Evolutionary conservation across 1,139 yeast species (phyloP), one percentile per base, ranked within the genome.

Genomic region (Candida pseudocylindracea): DNA sequence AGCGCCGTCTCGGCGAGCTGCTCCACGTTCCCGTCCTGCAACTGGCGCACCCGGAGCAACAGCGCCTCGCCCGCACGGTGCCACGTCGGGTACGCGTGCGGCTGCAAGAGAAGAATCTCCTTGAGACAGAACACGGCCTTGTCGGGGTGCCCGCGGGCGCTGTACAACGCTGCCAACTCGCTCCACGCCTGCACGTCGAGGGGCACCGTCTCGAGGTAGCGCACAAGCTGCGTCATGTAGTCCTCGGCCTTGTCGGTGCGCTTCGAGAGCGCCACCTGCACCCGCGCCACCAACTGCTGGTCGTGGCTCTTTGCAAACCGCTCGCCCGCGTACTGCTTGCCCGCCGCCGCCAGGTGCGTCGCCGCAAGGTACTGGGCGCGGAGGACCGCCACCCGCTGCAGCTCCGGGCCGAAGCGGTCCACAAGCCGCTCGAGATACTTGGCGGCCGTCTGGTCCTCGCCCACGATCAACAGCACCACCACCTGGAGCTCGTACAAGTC

Each of bases 161-260:
- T 50, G 45, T 85, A 85, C 24, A 63, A 59, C 29, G 69, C 67
- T 6, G 72, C 76, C 36, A 81, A 56, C 50, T 79, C 92, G 32
- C 70, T 61, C 93, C 92, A 81, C 1, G 79, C 55, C 40, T 74
- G 69, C 7, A 67, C 54, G 49, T 88, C 96, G 26, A 72, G 50
- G 1, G 95, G 94, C 41, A 63, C 67, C 34, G 59, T 46, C 33
- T 66, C 65, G 34, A 72, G 49, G 42, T 63, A 65, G 36, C 51
- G 55, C 28, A 54, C 49, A 39, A 78, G 55, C 38, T 60, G 64
- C 31, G 53, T 51, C 31, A 72, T 60, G 44, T 69, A 73, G 39
- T 51, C 48, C 13, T 37, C 31, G 13, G 42, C 43, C 26, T 38
- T 41, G 10, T 36, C 34, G 27, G 41, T 41, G 13, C 33, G 28